Evolutionary conservation across 345 rosid species (phyloP).

Genomic region (Brassica rapa): DNA sequence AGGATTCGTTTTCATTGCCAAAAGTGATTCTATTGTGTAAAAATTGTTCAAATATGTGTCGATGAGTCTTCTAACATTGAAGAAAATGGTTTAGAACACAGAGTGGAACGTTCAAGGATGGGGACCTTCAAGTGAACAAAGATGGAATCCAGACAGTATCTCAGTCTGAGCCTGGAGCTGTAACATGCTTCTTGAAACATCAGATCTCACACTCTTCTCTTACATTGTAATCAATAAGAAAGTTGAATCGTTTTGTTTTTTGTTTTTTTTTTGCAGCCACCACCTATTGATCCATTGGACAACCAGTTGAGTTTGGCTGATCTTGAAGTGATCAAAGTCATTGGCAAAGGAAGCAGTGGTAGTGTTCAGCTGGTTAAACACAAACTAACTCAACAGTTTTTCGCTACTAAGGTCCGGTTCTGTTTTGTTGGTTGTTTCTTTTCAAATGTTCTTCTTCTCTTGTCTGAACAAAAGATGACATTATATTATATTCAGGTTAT

Average conservation of each 20-base stretch:
- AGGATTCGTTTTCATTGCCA: background rate
- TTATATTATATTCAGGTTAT: conserved; percentile 48
- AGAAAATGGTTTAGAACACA: conserved; percentile 52
- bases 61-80: conserved; percentile 2
- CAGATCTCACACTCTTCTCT: conserved; percentile 13
- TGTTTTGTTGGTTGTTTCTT: background rate
- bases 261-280: conserved; percentile 50
- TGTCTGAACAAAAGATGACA: background rate
- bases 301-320: conserved; percentile 72
- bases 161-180: conserved; percentile 56
- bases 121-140: conserved; percentile 86
- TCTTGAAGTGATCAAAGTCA: conserved; percentile 75
- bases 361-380: conserved; percentile 92
- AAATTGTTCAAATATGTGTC: background rate
- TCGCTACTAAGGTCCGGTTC: conserved; percentile 76
- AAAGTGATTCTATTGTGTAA: background rate
- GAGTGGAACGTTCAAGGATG: conserved; percentile 88
- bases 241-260: background rate
- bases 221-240: background rate
- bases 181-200: conserved; percentile 28
- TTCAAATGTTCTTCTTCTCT: background rate
- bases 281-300: conserved; percentile 66
- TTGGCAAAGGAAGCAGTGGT: conserved; percentile 94
- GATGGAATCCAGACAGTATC: conserved; percentile 83
- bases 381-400: conserved; percentile 86